A percentile compares a stretch with the other conserved stretches of the same genome.
Evolutionary conservation across 345 rosid species (phyloP).

Genomic region (Boechera retrofracta): DNA sequence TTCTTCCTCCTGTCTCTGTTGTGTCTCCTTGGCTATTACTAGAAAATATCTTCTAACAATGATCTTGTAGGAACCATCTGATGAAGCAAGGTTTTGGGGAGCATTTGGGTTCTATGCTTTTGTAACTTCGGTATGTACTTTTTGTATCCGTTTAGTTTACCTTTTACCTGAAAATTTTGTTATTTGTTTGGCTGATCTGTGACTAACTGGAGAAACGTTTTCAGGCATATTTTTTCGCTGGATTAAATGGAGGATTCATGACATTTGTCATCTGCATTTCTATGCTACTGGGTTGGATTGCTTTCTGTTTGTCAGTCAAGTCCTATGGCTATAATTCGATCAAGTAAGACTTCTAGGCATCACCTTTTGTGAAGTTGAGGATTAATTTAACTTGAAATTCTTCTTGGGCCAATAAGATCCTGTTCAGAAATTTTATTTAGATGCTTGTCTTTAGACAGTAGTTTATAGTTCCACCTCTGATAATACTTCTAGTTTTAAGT

Average conservation of each 20-base stretch:
- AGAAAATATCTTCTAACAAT: slow-evolving; percentile 30
- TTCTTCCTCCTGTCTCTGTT: slow-evolving; percentile 26
- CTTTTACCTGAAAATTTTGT: slow-evolving; percentile 10
- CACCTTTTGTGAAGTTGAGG: neutral
- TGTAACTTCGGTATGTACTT: slow-evolving; percentile 66
- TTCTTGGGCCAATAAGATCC: neutral
- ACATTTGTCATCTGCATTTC: slow-evolving; percentile 60
- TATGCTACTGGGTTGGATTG: slow-evolving; percentile 87
- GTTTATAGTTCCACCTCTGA: neutral
- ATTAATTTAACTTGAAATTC: slow-evolving; percentile 5
- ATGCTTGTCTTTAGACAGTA: neutral
- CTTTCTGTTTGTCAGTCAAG: slow-evolving; percentile 57
- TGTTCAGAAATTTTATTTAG: neutral
- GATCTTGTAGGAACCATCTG: slow-evolving; percentile 64
- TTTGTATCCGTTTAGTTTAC: slow-evolving; percentile 9
- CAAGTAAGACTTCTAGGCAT: slow-evolving; percentile 51
- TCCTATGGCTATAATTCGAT: slow-evolving; percentile 55
- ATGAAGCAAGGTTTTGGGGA: slow-evolving; percentile 98
- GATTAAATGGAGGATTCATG: slow-evolving; percentile 90
- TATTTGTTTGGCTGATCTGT: slow-evolving; percentile 35
- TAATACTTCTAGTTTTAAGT: neutral
- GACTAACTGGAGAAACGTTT: slow-evolving; percentile 16
- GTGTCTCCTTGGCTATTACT: slow-evolving; percentile 15
- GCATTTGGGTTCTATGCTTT: slow-evolving; percentile 84
- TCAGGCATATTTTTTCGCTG: slow-evolving; percentile 83